Conservation (phyloP, 257 asterid species). For the Coffea canephora region DNA sequence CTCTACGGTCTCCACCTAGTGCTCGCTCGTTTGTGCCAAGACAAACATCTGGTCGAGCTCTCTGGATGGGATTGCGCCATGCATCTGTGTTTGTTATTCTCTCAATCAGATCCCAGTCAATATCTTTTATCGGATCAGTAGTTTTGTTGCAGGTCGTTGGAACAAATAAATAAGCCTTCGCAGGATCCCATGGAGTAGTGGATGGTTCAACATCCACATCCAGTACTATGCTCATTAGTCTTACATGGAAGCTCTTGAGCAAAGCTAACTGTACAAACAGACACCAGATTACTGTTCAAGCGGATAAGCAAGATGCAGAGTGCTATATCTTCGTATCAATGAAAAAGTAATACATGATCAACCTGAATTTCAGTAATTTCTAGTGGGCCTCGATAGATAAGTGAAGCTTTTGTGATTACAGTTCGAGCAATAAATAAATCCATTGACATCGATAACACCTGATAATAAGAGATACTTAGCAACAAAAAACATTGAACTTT, state of each 20-base stretch:
- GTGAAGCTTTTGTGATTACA: constrained; percentile 71
- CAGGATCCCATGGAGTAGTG: constrained; percentile 94
- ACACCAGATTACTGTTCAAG: constrained; percentile 20
- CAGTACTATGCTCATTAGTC: constrained; percentile 96
- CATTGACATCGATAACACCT: constrained; percentile 90
- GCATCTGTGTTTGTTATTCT: constrained; percentile 64
- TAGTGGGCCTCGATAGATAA: constrained; percentile 58
- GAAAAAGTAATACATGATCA: constrained; percentile 21
- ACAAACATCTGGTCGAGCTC: constrained; percentile 97
- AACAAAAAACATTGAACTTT: constrained; percentile 6
- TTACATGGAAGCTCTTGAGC: constrained; percentile 91
- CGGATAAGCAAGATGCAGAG: constrained; percentile 13
- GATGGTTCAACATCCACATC: constrained; percentile 99
- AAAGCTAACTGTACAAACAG: constrained; percentile 53
- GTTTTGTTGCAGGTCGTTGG: constrained; percentile 52
- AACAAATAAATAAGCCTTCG: constrained; percentile 88
- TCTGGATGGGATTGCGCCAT: constrained; percentile 95
- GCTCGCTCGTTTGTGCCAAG: constrained; percentile 96
- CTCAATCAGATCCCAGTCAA: constrained; percentile 75
- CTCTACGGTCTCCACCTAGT: constrained; percentile 93
- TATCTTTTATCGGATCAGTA: constrained; percentile 40
- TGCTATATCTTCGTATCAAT: constrained; percentile 9
- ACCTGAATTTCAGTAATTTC: constrained; percentile 78
- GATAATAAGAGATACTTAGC: constrained; percentile 23
- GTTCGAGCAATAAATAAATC: constrained; percentile 94